Evolutionary conservation across 345 rosid genomes (phyloP).

Genomic region (Streptanthus diversifolius): DNA sequence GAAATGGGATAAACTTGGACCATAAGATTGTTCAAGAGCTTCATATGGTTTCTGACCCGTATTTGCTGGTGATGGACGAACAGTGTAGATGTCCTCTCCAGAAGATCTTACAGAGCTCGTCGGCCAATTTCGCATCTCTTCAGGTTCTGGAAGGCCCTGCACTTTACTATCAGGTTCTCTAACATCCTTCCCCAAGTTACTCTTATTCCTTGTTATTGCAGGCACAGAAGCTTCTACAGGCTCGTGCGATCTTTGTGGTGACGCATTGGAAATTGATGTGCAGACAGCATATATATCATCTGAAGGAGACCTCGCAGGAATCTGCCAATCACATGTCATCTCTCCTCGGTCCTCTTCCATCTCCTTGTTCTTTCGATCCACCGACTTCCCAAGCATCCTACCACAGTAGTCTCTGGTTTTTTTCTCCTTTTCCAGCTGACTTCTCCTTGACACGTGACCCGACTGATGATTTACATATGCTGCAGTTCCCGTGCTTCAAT

Average conservation of each 20-base stretch:
- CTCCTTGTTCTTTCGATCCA: slow-evolving; percentile 12
- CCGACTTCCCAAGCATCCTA: slow-evolving; percentile 33
- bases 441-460: slow-evolving; percentile 23
- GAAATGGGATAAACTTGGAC: slow-evolving; percentile 23
- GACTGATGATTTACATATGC: slow-evolving; percentile 29
- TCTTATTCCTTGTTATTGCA: slow-evolving; percentile 16
- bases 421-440: slow-evolving; percentile 7
- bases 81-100: slow-evolving; percentile 21
- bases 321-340: slow-evolving; percentile 33
- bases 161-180: slow-evolving; percentile 18
- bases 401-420: slow-evolving; percentile 28
- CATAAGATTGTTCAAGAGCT: slow-evolving; percentile 35
- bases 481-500: slow-evolving; percentile 24
- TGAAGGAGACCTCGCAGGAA: slow-evolving; percentile 30
- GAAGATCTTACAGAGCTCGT: slow-evolving; percentile 20
- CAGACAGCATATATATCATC: slow-evolving; percentile 36
- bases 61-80: slow-evolving; percentile 19
- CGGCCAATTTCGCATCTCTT: slow-evolving; percentile 15
- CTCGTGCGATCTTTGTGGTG: slow-evolving; percentile 27
- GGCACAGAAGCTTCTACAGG: slow-evolving; percentile 24
- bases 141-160: slow-evolving; percentile 16
- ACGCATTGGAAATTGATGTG: slow-evolving; percentile 24
- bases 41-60: slow-evolving; percentile 14
- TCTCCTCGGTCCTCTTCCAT: slow-evolving; percentile 35
- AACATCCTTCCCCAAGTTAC: slow-evolving; percentile 11